Evolutionary conservation across 2,329 filamentous ascomycete species (phyloP), one percentile per base, ranked within the genome.

Genomic region (Cordyceps cicadae): DNA sequence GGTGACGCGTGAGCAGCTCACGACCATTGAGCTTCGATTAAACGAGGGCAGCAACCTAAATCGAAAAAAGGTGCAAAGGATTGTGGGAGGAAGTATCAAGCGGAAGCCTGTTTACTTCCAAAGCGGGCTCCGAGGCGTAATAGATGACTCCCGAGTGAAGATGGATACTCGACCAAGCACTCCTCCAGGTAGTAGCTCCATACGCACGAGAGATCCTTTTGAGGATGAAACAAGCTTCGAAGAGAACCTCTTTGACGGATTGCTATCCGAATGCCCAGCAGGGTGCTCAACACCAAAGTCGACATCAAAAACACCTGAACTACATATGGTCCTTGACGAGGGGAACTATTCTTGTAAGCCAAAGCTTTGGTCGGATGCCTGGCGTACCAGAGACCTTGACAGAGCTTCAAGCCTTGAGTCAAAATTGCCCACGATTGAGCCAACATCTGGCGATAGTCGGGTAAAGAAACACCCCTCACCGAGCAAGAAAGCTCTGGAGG

Each of bases 401-500:
- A 17, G 12, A 15, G 34, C 3, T 5, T 32, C 9, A 32, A 21
- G 15, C 9, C 15, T n/a, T 3, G 1, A 17, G 8, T n/a, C 15
- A 17, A 19, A n/a, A 8, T 2, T 4, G 9, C 3, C 14, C 11
- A 5, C 14, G 9, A n/a, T 24, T 14, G 29, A 29, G 7, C 14
- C 45, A 9, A 26, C 17, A 21, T 12, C n/a, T 9, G 46, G 15
- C 14, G 9, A 45, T 50, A 63, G 15, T 7, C 32, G 63, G 46
- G 66, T 69, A 17, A 79, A 79, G 68, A 79, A 78, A 60, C 76
- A 79, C 45, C 77, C 76, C 6, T 78, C 76, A 2, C 76, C 77
- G 2, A 77, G 72, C 67, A 77, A 77, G 61, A 67, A 70, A 34
- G 72, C 71, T 11, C 66, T 79, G 24, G 71, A 76, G 54, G 66